Base-by-base conservation (phyloP, 768 basidiomycete genomes). In the Tulasnella sp. region DNA sequence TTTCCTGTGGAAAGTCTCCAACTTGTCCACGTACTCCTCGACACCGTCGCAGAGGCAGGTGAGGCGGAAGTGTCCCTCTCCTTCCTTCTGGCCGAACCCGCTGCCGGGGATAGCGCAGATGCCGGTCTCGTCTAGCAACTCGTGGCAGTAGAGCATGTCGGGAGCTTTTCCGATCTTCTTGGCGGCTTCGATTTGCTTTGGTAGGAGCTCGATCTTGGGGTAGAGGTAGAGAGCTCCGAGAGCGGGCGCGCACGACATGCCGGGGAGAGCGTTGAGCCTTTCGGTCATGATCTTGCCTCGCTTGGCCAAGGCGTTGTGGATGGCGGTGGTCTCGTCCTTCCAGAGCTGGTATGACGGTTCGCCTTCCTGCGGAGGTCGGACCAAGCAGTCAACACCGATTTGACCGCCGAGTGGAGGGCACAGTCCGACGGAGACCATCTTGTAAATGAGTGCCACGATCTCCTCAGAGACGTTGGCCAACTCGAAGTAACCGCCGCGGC, bases 401-500 rank as follows among this genome's bases (percentile, higher is more conserved):
- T 99, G 94, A 29, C 98, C 98, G 2, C 90, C 86, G 7, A 98
- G 86, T 2, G 96, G 92, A 40, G 98, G 95, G 84, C 97, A 98
- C 29, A 99, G 89, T 3, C 88, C 88, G 77, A 98, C 93, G 81
- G 90, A 91, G 75, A 94, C 94, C 91, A 99, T 96, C 87, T 99
- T 99, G 88, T 99, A 98, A 74, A 99, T 89, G 83, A 93, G 89
- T 20, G 93, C 94, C 79, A 92, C 86, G 79, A 97, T 88, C 39
- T 94, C 91, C 10, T 90, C 86, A 16, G 87, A 83, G 81, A 99
- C 85, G 85, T 99, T 99, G 79, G 89, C 88, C 83, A 91, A 90
- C 85, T 99, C 97, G 81, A 97, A 96, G 87, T 98, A 99, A 3
- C 96, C 97, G 44, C 97, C 97, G 71, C 98, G 89, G n/a, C 97